phyloP scores from a whole-genome alignment of 2,329 filamentous ascomycete species.

The Triangularia setosa region DNA sequence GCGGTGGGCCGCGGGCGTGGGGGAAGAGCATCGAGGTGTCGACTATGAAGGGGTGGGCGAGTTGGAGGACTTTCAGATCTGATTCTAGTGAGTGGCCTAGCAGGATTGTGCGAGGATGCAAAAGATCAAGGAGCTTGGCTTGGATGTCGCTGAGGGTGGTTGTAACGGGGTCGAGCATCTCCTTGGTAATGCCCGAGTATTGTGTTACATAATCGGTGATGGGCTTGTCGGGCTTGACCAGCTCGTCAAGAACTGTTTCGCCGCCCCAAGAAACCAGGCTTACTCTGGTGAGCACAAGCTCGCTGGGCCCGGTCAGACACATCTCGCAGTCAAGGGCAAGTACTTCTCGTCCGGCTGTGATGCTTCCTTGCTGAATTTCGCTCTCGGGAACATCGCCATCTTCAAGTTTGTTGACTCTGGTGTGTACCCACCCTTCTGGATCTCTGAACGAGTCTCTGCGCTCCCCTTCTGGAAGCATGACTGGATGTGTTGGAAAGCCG shows the following conservation, averaged over 20 bases:
- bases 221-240: slow-evolving; percentile 85
- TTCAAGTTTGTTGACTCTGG: slow-evolving; percentile 60
- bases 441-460: slow-evolving; percentile 49
- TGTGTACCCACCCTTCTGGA: slow-evolving; percentile 79
- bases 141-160: slow-evolving; percentile 85
- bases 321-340: slow-evolving; percentile 94
- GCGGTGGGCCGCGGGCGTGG: slow-evolving; percentile 81
- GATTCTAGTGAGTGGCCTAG: slow-evolving; percentile 79
- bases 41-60: slow-evolving; percentile 89
- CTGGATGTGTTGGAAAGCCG: slow-evolving; percentile 80
- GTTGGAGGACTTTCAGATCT: slow-evolving; percentile 75
- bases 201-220: slow-evolving; percentile 90
- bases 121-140: slow-evolving; percentile 63
- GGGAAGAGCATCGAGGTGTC: slow-evolving; percentile 89
- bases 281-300: slow-evolving; percentile 82
- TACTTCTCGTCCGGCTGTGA: slow-evolving; percentile 76
- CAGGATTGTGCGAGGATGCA: slow-evolving; percentile 70
- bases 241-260: slow-evolving; percentile 75
- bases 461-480: slow-evolving; percentile 59
- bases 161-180: slow-evolving; percentile 76
- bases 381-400: slow-evolving; percentile 65
- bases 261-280: slow-evolving; percentile 86
- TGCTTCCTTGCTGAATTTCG: slow-evolving; percentile 73
- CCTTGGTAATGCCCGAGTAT: slow-evolving; percentile 87
- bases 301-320: slow-evolving; percentile 79